These are phyloP conservation scores for Arthroderma sp. DNA, from an alignment of 2,329 filamentous ascomycete genomes.

Conservation along the genomic window DNA sequence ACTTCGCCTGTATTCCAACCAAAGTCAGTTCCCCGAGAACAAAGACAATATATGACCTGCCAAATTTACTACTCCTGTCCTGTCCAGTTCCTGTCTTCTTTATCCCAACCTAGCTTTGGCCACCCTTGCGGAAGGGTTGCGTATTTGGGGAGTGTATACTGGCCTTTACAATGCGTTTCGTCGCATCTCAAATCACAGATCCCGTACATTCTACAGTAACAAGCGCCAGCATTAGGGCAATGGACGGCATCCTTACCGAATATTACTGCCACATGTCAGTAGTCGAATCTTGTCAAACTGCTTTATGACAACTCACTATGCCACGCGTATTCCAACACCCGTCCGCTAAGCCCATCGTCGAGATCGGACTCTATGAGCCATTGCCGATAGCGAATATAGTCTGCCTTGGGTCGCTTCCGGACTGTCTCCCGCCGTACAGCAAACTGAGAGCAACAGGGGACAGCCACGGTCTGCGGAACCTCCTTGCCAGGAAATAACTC, in stretches of 20 bases:
- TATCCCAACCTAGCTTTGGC: slow-evolving; percentile 46
- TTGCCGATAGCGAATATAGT: slow-evolving; percentile 47
- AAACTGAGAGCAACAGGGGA: slow-evolving; percentile 55
- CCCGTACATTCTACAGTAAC: slow-evolving; percentile 58
- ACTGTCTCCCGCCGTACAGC: slow-evolving; percentile 48
- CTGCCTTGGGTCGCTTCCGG: slow-evolving; percentile 39
- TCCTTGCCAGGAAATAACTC: slow-evolving; percentile 37
- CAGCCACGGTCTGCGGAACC: slow-evolving; percentile 42
- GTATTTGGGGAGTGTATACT: slow-evolving; percentile 49
- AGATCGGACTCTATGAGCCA: slow-evolving; percentile 48
- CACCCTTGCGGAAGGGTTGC: slow-evolving; percentile 49
- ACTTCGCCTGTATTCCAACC: not conserved
- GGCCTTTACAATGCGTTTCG: slow-evolving; percentile 36
- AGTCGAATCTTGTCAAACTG: not conserved
- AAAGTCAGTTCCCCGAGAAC: not conserved
- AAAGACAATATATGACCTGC: not conserved
- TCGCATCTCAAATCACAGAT: slow-evolving; percentile 40
- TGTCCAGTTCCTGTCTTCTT: slow-evolving; percentile 16
- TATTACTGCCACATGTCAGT: slow-evolving; percentile 9
- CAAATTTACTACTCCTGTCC: not conserved
- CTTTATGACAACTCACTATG: slow-evolving; percentile 23
- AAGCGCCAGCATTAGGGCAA: slow-evolving; percentile 49
- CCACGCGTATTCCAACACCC: slow-evolving; percentile 56
- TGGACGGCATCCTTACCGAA: slow-evolving; percentile 43
- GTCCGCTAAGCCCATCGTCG: slow-evolving; percentile 44